Evolutionary conservation across 176 grass and related monocot species (phyloP).

Genomic region (Themeda triandra): DNA sequence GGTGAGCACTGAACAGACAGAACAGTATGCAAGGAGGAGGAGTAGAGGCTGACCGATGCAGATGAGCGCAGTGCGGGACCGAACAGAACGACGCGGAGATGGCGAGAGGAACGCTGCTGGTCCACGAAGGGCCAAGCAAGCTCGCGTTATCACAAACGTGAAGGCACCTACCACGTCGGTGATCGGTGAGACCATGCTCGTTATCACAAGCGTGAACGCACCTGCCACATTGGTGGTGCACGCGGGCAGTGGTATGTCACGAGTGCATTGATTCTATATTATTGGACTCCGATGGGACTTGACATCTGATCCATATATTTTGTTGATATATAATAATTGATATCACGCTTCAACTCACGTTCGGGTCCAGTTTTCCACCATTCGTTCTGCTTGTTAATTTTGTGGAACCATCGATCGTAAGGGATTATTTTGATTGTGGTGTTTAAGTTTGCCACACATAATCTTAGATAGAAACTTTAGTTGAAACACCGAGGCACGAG

Average conservation of each 20-base stretch:
- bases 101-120: not conserved
- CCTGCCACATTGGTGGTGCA: not conserved
- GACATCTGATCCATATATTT: not conserved
- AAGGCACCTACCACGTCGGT: not conserved
- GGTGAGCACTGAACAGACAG: not conserved
- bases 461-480: not conserved
- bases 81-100: not conserved
- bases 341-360: not conserved
- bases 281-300: not conserved
- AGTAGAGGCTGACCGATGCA: not conserved
- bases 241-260: not conserved
- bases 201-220: not conserved
- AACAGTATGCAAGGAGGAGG: no score
- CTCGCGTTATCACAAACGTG: not conserved
- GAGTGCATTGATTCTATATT: not conserved
- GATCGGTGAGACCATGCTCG: not conserved
- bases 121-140: not conserved
- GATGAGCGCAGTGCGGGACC: not conserved
- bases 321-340: not conserved
- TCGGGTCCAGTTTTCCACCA: not conserved
- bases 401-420: not conserved
- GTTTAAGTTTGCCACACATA: not conserved
- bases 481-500: no score
- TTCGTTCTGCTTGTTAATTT: not conserved
- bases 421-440: not conserved